Evolutionary conservation across 2,329 filamentous ascomycete species (phyloP), one percentile per base, ranked within the genome.

Genomic region (Sordariomycetes sp.): DNA sequence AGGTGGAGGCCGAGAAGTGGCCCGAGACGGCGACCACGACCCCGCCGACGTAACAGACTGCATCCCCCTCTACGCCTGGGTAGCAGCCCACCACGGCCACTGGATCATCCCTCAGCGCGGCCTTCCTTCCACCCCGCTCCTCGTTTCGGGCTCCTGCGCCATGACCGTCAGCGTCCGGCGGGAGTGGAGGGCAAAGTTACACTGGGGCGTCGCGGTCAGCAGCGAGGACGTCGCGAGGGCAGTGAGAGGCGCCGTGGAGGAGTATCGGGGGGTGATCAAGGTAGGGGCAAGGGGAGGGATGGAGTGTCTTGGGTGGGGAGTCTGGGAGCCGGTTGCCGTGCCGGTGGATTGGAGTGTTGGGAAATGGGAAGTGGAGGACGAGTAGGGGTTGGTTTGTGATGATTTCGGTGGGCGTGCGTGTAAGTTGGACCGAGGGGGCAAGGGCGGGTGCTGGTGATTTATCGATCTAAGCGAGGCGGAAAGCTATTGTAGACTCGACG

Each of bases 271-370:
- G 17, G 39, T 10, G 2, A 48, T 48, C 2, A 53, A 20, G n/a
- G 48, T 57, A 1, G 24, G 51, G 48, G 55, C n/a, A 1, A 24
- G 34, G 22, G 55, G 48, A 1, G 34, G 32, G 32, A 57, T 57
- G 55, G 28, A 17, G 17, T 57, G 55, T 28, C 48, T 57, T 52
- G 28, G 42, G 20, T 52, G 55, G 55, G 55, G 48, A 32, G 17
- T 7, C 25, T 55, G 54, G 55, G 35, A 53, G 45, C 15, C 55
- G 7, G 32, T 39, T 25, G 20, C 51, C 28, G 48, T 39, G 51
- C 55, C 48, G 15, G 55, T 52, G 55, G 55, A 53, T 20, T 57
- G 48, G 55, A 53, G 35, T 32, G 24, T 53, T 39, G 32, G 32
- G 48, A 25, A 5, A 3, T 52, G 55, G 55, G 55, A 12, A 6